Base-by-base conservation (phyloP, 805 yeast genomes). In the Lachancea sp. region DNA sequence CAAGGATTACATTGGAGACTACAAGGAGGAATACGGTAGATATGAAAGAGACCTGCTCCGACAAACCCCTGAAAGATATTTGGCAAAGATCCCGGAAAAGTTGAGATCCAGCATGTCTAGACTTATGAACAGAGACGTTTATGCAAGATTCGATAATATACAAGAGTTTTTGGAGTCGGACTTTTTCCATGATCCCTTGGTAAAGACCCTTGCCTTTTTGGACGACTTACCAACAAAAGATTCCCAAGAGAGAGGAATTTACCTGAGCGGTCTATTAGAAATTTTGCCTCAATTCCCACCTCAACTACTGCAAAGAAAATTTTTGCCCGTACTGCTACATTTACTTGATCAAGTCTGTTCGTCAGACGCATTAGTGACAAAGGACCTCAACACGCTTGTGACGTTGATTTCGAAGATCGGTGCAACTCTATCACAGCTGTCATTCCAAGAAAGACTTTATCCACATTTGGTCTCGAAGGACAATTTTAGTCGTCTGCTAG, bases 171-270 rank as follows among this genome's bases (percentile, higher is more conserved):
- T 85, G n/a, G 76, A 78, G 10, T 78, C 88, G 9, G 78, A 74
- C 31, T 85, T 78, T 54, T 91, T 90, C 64, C 85, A 87, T 65
- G 90, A 88, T 51, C 86, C 91, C 42, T 68, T 89, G 41, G 79
- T 91, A 42, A 82, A 84, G 56, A 82, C 95, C 2, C 73, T 91
- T 69, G 79, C 82, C 61, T 82, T 84, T 54, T 63, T 91, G 37
- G 97, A 91, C 58, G 93, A 85, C 46, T 81, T 86, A 49, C 78
- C 89, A 9, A 85, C 95, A 0, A 82, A 85, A 53, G 67, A 81
- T 2, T 68, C 71, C 6, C 73, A 73, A 15, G 97, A 91, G 47
- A 83, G 82, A 55, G 61, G 76, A 19, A 69, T 78, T 1, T 88
- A 88, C 58, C 70, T 90, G 51, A 74, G 75, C 44, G 88, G 88